Base-by-base conservation (phyloP, 2,329 filamentous ascomycete genomes). In the Juglanconis sp. region DNA sequence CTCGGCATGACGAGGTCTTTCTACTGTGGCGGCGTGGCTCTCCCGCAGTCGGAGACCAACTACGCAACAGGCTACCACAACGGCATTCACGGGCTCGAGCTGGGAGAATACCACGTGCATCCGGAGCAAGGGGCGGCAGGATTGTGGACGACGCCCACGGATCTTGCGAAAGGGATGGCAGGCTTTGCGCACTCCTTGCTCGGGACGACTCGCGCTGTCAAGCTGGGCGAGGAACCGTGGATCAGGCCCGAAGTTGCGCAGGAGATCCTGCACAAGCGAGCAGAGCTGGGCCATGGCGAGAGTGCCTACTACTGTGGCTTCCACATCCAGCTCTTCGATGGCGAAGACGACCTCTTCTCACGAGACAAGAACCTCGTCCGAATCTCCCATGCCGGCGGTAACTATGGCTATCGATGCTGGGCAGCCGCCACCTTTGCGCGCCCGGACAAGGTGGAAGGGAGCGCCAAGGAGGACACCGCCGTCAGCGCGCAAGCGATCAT, bases 101-200 rank as follows among this genome's bases (percentile, higher is more conserved):
- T 36, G 15, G 55, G 54, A 35, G 42, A 57, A 35, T 61, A 57
- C 17, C 54, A 61, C 36, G 40, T 61, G 1, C 42, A 61, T n/a
- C 59, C 59, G 7, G 59, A 61, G 36, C 59, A 61, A 48, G 59
- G 59, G 9, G 59, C 59, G 8, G 59, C 59, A 8, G 59, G 59
- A 13, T 35, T 61, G 4, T 61, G 59, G 59, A 61, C 59, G n/a
- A 61, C 59, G 3, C 52, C 59, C 10, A 38, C 40, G n/a, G 59
- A 61, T 9, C 55, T 61, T 15, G 55, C 54, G 2, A 61, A 47
- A 46, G 59, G 59, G 2, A 30, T 61, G 15, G 32, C 52, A n/a
- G 59, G 59, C 8, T 48, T 57, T 31, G 59, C 54, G 17, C 59
- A 51, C 55, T 35, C 50, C 32, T 44, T 53, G 42, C 50, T 58